Conservation (phyloP, 495 filamentous ascomycete species). For the Jackrogersella minutella region DNA sequence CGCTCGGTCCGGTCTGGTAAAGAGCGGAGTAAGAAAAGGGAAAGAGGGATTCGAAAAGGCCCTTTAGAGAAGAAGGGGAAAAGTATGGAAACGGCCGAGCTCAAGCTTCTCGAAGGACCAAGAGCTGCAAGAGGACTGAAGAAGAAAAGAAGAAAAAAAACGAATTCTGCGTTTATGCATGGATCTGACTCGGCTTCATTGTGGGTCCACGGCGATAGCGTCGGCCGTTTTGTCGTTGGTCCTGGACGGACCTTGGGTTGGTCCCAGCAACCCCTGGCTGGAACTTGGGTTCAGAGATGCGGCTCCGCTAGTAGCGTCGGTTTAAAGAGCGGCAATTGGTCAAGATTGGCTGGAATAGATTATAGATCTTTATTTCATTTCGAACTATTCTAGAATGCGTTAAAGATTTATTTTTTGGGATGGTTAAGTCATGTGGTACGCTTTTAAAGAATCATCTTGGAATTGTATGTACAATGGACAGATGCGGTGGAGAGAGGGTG, state of each 20-base stretch:
- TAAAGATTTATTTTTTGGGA: background rate
- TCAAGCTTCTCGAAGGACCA: background rate
- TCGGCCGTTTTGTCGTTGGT: constrained; percentile 42
- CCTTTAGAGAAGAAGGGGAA: background rate
- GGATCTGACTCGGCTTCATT: constrained; percentile 37
- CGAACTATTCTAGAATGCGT: constrained; percentile 5
- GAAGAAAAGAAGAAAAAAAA: background rate
- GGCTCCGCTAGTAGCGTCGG: constrained; percentile 26
- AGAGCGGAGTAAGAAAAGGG: background rate
- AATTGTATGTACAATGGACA: constrained; percentile 2
- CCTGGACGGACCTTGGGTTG: constrained; percentile 11
- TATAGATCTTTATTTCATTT: constrained; percentile 3
- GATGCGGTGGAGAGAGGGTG: constrained; percentile 5
- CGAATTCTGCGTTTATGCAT: no score
- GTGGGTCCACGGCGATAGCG: constrained; percentile 39
- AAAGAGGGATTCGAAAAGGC: background rate
- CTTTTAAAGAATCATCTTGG: no score
- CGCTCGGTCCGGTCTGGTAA: constrained; percentile 13
- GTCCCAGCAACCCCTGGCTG: background rate
- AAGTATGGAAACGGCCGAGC: constrained; percentile 11
- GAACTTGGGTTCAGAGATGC: no score
- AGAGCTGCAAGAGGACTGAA: background rate
- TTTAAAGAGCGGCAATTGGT: constrained; percentile 20
- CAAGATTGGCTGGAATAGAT: constrained; percentile 15
- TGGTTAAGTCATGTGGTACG: constrained; percentile 7